Conservation (phyloP, 164 flowering plant species). For the Kingdonia uniflora region DNA sequence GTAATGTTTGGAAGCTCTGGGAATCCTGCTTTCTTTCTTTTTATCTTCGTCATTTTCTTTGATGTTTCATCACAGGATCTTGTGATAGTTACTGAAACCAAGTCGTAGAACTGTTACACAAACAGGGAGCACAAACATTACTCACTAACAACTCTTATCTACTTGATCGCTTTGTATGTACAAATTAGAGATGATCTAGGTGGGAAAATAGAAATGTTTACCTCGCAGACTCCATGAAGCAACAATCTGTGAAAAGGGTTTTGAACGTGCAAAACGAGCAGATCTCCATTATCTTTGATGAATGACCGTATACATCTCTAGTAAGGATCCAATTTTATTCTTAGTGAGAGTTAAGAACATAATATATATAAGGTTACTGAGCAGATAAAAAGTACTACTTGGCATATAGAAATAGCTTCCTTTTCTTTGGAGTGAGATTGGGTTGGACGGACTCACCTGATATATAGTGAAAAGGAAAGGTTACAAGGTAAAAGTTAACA, state of each 20-base stretch:
- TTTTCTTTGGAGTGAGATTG: no score
- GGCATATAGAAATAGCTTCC: no score
- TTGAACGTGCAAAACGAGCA: conserved; percentile 49
- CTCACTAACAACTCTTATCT: background rate
- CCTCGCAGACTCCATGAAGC: no score
- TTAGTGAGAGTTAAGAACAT: no score
- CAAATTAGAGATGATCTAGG: background rate
- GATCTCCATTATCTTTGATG: conserved; percentile 41
- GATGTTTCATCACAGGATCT: conserved; percentile 20
- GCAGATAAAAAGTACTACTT: no score
- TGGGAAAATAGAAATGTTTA: conserved; percentile 9
- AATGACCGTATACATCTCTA: conserved; percentile 60
- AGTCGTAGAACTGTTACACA: conserved; percentile 65
- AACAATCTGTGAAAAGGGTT: conserved; percentile 82
- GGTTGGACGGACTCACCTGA: no score
- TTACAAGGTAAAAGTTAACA: no score
- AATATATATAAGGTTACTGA: no score
- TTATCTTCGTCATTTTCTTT: conserved; percentile 53
- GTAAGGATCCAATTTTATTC: background rate
- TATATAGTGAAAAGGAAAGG: no score
- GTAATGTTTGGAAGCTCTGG: conserved; percentile 49
- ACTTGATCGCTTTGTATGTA: background rate
- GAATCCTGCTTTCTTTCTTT: conserved; percentile 41
- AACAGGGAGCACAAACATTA: background rate
- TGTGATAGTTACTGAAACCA: conserved; percentile 50